Evolutionary conservation across 2,329 filamentous ascomycete species (phyloP).

Genomic region (Paecilomyces sp.): DNA sequence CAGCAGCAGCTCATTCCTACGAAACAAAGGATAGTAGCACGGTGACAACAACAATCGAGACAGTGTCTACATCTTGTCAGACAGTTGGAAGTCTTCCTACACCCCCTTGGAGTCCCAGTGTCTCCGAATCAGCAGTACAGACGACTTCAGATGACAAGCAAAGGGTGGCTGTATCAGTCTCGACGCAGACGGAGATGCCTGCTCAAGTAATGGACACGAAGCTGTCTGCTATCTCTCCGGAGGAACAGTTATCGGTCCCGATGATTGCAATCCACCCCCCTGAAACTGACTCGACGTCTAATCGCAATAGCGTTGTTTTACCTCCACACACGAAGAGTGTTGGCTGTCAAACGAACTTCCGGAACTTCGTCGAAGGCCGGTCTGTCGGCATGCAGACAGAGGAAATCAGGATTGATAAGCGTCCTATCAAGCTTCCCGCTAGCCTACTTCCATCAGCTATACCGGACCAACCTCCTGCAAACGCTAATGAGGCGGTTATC

Average conservation of each 20-base stretch:
- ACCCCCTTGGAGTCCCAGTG: constrained; percentile 27
- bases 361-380: constrained; percentile 38
- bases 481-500: constrained; percentile 16
- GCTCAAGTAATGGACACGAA: constrained; percentile 9
- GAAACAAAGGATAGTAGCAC: constrained; percentile 22
- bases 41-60: constrained; percentile 23
- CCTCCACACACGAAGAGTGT: constrained; percentile 76
- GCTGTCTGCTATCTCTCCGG: constrained; percentile 7
- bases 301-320: constrained; percentile 65
- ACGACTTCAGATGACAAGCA: neutral
- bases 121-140: constrained; percentile 11
- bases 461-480: constrained; percentile 38
- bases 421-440: constrained; percentile 64
- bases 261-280: constrained; percentile 90
- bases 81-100: constrained; percentile 32
- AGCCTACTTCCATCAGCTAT: constrained; percentile 76
- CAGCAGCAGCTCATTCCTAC: constrained; percentile 2
- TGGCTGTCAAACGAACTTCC: constrained; percentile 67
- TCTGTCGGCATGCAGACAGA: constrained; percentile 75
- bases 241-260: constrained; percentile 49
- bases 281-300: constrained; percentile 72
- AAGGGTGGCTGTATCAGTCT: constrained; percentile 7
- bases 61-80: constrained; percentile 38
- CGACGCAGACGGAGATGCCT: constrained; percentile 27
- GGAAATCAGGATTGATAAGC: constrained; percentile 75